Percentiles rank a stretch among this genome's conserved stretches.
These are phyloP conservation scores for Phellinidium pouzarii DNA, from an alignment of 1,284 basidiomycete genomes.

Conservation along the genomic window DNA sequence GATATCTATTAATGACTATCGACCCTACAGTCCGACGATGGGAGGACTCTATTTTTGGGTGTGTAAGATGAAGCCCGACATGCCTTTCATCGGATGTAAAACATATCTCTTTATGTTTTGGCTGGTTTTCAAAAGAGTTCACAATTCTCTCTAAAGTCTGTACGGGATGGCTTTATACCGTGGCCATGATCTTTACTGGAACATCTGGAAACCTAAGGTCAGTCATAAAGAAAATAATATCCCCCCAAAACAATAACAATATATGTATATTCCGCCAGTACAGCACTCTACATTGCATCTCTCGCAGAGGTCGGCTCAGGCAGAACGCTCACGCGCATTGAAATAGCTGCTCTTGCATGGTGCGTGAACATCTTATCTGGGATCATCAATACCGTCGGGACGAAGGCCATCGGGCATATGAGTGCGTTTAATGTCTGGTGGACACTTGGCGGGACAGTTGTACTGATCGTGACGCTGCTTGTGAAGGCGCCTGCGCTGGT, in stretches of 20 bases:
- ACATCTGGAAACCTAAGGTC: slow-evolving; percentile 54
- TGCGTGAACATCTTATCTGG: slow-evolving; percentile 50
- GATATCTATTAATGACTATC: background rate
- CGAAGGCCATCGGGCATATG: slow-evolving; percentile 50
- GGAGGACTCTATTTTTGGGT: slow-evolving; percentile 60
- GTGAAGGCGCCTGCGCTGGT: slow-evolving; percentile 52
- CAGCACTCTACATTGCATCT: slow-evolving; percentile 49
- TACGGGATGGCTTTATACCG: slow-evolving; percentile 56
- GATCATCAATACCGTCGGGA: slow-evolving; percentile 48
- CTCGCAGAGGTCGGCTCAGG: slow-evolving; percentile 45
- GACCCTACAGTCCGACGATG: slow-evolving; percentile 40
- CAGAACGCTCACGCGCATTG: slow-evolving; percentile 39
- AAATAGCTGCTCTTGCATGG: slow-evolving; percentile 52
- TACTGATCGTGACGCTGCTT: slow-evolving; percentile 48
- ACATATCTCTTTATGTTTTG: background rate
- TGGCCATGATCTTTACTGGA: slow-evolving; percentile 55
- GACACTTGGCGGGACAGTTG: slow-evolving; percentile 54
- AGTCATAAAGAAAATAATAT: no score
- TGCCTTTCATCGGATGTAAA: slow-evolving; percentile 50
- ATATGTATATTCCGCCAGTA: no score
- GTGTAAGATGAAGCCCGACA: slow-evolving; percentile 54
- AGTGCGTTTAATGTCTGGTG: slow-evolving; percentile 55
- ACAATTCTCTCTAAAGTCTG: slow-evolving; percentile 30
- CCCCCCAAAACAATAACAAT: no score
- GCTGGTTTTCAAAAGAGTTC: background rate